Evolutionary conservation across 768 basidiomycete species (phyloP), one percentile per base, ranked within the genome.

Genomic region (Suillus paluster): DNA sequence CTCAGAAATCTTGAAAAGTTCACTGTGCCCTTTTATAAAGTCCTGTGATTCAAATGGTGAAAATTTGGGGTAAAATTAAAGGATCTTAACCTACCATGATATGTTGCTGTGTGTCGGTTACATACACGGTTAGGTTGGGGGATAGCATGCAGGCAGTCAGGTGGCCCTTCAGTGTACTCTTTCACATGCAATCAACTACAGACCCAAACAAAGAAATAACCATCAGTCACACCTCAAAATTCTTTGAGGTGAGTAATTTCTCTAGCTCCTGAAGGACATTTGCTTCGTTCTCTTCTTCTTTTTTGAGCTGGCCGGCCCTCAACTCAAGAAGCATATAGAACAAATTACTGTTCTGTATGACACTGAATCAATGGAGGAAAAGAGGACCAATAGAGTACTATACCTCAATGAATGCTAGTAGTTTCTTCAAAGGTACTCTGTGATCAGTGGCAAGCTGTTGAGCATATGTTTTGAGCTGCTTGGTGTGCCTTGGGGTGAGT

Each of bases 51-150:
- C 15, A 15, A 15, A 39, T 15, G 39, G 39, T 39, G 38, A 45
- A 21, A n/a, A 38, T 5, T 33, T n/a, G 36, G 21, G 30, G 14
- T 11, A n/a, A 57, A 41, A 41, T 23, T 14, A 19, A 10, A 27
- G 56, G 39, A 17, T 17, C 11, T 23, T 23, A 4, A 46, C 49
- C 23, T 39, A 61, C 60, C 54, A 57, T 42, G 45, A 61, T 46
- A 61, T 61, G 39, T 27, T 23, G 38, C 12, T 61, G 60, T 23
- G 54, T 61, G 8, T 61, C 60, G 11, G 42, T 55, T 11, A 62
- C 56, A 57, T 62, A 62, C n/a, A 46, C 61, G 23, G 56, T 62
- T 27, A 62, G 42, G 56, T 62, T 62, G 19, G 61, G 56, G 25
- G 61, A 62, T 21, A 62, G 36, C 30, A 62, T 34, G 36, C 61